Evolutionary conservation across 805 yeast species (phyloP).

Genomic region (Saturnispora hagleri): DNA sequence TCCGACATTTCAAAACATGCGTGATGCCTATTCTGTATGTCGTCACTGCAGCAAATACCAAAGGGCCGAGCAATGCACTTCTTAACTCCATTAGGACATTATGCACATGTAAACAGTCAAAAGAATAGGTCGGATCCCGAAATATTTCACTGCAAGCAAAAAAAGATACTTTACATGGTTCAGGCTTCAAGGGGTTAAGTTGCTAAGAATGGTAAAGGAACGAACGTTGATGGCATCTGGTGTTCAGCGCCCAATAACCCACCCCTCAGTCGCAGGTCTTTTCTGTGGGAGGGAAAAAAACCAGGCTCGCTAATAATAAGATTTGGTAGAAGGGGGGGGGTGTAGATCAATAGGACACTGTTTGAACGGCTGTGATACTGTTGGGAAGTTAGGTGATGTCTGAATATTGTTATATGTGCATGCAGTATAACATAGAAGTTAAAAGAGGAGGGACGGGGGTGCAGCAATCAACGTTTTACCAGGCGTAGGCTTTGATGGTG

Average conservation of each 20-base stretch:
- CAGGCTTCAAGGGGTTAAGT: not conserved
- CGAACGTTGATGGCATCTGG: not conserved
- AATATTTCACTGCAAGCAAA: not conserved
- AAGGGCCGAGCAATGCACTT: not conserved
- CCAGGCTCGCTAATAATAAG: not conserved
- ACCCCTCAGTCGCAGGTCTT: not conserved
- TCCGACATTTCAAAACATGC: not conserved
- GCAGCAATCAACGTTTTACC: no score
- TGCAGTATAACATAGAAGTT: not conserved
- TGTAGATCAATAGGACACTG: not conserved
- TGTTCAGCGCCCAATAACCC: not conserved
- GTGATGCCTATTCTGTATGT: not conserved
- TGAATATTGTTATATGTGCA: not conserved
- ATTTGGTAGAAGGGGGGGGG: not conserved
- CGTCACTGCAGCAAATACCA: not conserved
- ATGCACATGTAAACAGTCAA: not conserved
- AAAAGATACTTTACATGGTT: not conserved
- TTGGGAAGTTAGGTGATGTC: not conserved
- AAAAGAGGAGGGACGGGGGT: no score
- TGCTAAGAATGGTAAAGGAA: not conserved
- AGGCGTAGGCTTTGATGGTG: no score
- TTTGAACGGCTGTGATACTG: not conserved
- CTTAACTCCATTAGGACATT: not conserved
- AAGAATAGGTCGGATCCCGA: not conserved
- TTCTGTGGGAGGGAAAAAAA: not conserved